phyloP scores from a whole-genome alignment of 2,329 filamentous ascomycete genomes.

The Diaporthe ampelina region DNA sequence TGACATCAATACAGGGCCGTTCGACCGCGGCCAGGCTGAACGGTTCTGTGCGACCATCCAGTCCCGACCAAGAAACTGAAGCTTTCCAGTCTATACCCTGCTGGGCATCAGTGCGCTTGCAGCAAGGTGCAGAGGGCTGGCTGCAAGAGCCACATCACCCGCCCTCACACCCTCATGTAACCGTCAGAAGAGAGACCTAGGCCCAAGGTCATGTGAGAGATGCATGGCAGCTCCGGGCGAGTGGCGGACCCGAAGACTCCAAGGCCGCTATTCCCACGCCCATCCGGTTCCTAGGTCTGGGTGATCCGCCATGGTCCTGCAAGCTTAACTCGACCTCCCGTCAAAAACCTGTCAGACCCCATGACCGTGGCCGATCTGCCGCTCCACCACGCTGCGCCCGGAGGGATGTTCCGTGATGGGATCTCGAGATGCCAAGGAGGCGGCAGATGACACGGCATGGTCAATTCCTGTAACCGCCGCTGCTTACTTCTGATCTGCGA shows the following conservation, averaged over 20 bases:
- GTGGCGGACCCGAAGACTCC: conserved; percentile 20
- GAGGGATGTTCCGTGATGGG: conserved; percentile 29
- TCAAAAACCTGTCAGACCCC: conserved; percentile 30
- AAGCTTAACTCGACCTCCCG: conserved; percentile 26
- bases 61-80: conserved; percentile 15
- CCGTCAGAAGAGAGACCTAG: conserved; percentile 2
- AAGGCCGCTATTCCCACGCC: conserved; percentile 25
- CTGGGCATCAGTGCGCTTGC: conserved; percentile 20
- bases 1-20: conserved; percentile 12
- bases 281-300: neutral
- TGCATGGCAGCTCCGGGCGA: conserved; percentile 28
- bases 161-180: conserved; percentile 5
- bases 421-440: conserved; percentile 22
- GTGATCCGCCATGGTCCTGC: conserved; percentile 6
- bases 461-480: conserved; percentile 19
- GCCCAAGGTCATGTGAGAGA: conserved; percentile 30
- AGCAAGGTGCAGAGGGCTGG: conserved; percentile 18
- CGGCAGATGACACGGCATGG: conserved; percentile 30
- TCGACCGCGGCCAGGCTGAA: conserved; percentile 20
- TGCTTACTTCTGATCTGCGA: conserved; percentile 35
- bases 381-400: conserved; percentile 26
- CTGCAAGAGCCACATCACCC: conserved; percentile 25
- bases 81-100: conserved; percentile 28
- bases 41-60: conserved; percentile 22
- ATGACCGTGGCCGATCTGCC: conserved; percentile 27